Evolutionary conservation across 306 rosid genomes (phyloP), one percentile per base, ranked within the genome.

Genomic region (Dalbergia cochinchinensis): DNA sequence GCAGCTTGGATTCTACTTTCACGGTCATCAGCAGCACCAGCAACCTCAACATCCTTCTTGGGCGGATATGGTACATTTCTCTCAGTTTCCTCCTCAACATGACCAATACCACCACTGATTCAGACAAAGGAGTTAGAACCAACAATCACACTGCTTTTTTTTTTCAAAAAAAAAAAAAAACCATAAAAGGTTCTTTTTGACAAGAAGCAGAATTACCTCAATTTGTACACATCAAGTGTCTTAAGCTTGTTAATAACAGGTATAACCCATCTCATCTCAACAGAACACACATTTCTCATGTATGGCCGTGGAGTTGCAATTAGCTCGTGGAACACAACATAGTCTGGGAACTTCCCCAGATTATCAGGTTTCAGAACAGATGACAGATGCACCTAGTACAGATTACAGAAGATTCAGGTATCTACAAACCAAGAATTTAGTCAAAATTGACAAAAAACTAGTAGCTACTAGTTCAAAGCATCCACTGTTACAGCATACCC

Each of bases 271-370:
- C 83, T 78, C 84, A 88, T 82, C 82, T 93, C 87, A 74, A 95
- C 89, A 19, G 92, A 79, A 64, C 98, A 95, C 39, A 91, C 92
- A 78, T 90, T 89, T 65, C 97, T 89, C 92, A 95, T 90, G 89
- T 26, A 91, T 18, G 99, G 98, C 11, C 96, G 90, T 33, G 96
- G 81, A 9, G 99, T 90, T 47, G 99, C 92, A 81, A 93, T 90
- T 47, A 95, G 96, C 79, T 91, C 99, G 73, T 95, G 98, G 84
- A 86, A 95, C 77, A 93, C 91, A 63, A 95, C 91, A 72, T 90
- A 95, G 80, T 95, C 97, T 9, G 99, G 94, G 57, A 92, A 88
- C 83, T 91, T 92, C 66, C 99, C 98, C 6, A 89, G 84, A 0
- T 93, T 96, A 74, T 95, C 96, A 50, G 92, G 42, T 71, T 69